phyloP scores from a whole-genome alignment of 257 asterid species.

The Buddleja alternifolia region DNA sequence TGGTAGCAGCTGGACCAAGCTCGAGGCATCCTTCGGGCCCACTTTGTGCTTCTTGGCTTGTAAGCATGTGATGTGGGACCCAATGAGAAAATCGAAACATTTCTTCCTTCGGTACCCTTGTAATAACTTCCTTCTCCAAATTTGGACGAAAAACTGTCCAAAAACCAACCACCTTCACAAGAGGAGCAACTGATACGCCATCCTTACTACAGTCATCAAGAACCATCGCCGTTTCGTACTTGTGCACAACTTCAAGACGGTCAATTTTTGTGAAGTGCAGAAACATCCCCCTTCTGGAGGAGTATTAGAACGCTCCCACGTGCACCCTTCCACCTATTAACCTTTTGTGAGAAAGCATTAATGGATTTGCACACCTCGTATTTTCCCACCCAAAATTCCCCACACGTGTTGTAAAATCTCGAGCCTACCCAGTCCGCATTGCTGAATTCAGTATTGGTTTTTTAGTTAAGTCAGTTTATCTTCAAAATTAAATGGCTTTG shows the following conservation, averaged over 20 bases:
- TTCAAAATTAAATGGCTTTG: constrained; percentile 69
- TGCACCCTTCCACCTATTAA: constrained; percentile 55
- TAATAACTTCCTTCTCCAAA: constrained; percentile 41
- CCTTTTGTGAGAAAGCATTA: constrained; percentile 76
- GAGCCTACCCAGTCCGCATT: constrained; percentile 63
- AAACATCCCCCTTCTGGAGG: constrained; percentile 72
- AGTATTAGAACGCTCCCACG: constrained; percentile 60
- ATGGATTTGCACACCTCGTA: constrained; percentile 49
- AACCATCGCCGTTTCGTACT: constrained; percentile 69
- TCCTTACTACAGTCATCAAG: constrained; percentile 58
- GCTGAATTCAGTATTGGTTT: constrained; percentile 63
- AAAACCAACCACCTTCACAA: constrained; percentile 68
- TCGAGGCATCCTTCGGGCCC: constrained; percentile 71
- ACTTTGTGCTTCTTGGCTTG: constrained; percentile 56
- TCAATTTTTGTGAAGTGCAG: constrained; percentile 80
- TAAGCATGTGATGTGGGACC: constrained; percentile 64
- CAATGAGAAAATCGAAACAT: constrained; percentile 77
- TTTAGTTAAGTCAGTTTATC: constrained; percentile 80
- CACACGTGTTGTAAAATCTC: constrained; percentile 78
- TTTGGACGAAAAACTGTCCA: constrained; percentile 70
- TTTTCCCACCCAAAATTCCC: constrained; percentile 74
- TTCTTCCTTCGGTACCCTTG: constrained; percentile 62
- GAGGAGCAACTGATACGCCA: constrained; percentile 65
- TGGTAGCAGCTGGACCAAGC: constrained; percentile 87
- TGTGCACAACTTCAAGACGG: constrained; percentile 64